A percentile compares a stretch with the other conserved stretches of the same genome.
These are phyloP conservation scores for Tuber umbilicatum DNA, from an alignment of 495 filamentous ascomycete species.

Conservation along the genomic window DNA sequence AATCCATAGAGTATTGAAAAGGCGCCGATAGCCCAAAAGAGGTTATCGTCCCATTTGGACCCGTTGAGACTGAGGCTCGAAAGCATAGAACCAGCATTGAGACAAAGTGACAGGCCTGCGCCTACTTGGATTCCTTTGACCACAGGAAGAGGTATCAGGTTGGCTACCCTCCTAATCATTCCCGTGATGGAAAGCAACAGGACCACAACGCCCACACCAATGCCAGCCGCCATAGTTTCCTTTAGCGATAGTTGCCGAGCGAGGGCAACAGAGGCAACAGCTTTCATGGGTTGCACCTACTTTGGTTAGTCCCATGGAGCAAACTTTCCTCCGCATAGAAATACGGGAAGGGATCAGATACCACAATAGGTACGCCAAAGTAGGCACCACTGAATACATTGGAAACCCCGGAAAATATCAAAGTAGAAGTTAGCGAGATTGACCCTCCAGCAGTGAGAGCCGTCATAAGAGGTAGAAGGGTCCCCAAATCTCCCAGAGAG, in stretches of 20 bases:
- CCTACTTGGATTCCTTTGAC: slow-evolving; percentile 93
- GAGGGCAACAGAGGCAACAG: slow-evolving; percentile 82
- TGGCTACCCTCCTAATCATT: slow-evolving; percentile 60
- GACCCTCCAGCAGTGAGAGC: slow-evolving; percentile 66
- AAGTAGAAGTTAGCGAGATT: slow-evolving; percentile 72
- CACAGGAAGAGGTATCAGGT: slow-evolving; percentile 72
- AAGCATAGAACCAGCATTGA: slow-evolving; percentile 62
- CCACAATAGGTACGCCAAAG: slow-evolving; percentile 84
- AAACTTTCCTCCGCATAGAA: slow-evolving; percentile 2
- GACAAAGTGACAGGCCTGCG: slow-evolving; percentile 70
- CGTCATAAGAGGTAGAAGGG: slow-evolving; percentile 80
- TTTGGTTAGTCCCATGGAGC: slow-evolving; percentile 8
- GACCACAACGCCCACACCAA: slow-evolving; percentile 65
- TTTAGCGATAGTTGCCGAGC: slow-evolving; percentile 56
- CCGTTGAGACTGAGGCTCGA: slow-evolving; percentile 54
- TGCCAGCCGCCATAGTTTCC: slow-evolving; percentile 69
- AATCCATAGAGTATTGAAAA: slow-evolving; percentile 64
- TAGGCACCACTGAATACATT: slow-evolving; percentile 74
- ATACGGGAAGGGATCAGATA: slow-evolving; percentile 32
- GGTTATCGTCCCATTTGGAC: slow-evolving; percentile 61
- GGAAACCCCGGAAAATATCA: slow-evolving; percentile 78
- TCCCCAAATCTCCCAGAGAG: slow-evolving; percentile 83
- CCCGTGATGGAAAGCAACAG: slow-evolving; percentile 71
- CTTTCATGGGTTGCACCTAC: slow-evolving; percentile 50
- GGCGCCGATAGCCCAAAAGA: slow-evolving; percentile 61